A percentile compares a stretch with the other conserved stretches of the same genome.
Evolutionary conservation across 495 filamentous ascomycete genomes (phyloP).

Genomic region (Daldinia grandis): DNA sequence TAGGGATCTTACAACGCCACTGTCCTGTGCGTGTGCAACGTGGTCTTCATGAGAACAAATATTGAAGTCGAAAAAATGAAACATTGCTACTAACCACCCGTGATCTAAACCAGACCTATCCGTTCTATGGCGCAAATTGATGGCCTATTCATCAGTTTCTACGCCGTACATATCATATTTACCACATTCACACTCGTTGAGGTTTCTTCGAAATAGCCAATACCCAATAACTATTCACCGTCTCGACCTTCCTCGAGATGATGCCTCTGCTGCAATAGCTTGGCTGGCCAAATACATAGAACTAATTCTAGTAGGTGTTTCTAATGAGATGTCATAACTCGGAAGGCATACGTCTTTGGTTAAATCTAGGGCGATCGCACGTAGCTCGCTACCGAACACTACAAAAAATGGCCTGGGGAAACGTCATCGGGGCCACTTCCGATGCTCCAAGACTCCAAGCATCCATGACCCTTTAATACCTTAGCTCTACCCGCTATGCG

Average conservation of each 20-base stretch:
- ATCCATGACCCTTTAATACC: not conserved
- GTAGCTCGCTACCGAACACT: constrained; percentile 23
- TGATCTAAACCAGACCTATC: constrained; percentile 1
- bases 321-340: constrained; percentile 15
- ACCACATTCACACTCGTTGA: not conserved
- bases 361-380: constrained; percentile 20
- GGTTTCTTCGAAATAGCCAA: constrained; percentile 4
- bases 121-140: constrained; percentile 7
- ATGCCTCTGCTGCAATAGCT: constrained; percentile 1
- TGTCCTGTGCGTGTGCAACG: constrained; percentile 17
- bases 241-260: constrained; percentile 22
- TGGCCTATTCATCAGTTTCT: not conserved
- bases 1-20: constrained; percentile 14
- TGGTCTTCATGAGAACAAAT: constrained; percentile 18
- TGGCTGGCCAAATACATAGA: constrained; percentile 4
- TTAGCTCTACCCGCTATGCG: not conserved
- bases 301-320: constrained; percentile 18
- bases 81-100: constrained; percentile 8
- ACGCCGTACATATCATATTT: constrained; percentile 1
- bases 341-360: constrained; percentile 23
- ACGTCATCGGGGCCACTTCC: constrained; percentile 26
- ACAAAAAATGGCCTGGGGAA: constrained; percentile 16
- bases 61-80: constrained; percentile 10
- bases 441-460: constrained; percentile 7
- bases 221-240: constrained; percentile 1